Conservation (phyloP, 2,329 filamentous ascomycete species). For the Aspergillus chevalieri region DNA sequence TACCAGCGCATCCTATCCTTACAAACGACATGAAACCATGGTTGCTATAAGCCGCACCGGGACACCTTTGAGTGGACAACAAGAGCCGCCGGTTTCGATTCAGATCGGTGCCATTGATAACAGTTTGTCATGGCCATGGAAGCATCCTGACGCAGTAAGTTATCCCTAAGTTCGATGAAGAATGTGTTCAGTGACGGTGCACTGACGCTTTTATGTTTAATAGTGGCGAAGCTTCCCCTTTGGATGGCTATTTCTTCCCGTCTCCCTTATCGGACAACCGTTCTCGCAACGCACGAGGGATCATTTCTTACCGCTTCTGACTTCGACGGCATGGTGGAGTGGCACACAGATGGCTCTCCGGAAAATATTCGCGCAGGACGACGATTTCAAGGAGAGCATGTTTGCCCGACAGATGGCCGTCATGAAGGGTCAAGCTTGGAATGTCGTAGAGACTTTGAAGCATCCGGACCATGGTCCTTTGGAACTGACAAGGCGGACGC, state of each 20-base stretch:
- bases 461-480: conserved; percentile 85
- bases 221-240: conserved; percentile 85
- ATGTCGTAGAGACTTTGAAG: conserved; percentile 96
- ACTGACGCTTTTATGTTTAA: conserved; percentile 13
- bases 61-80: conserved; percentile 42
- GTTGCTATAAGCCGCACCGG: conserved; percentile 57
- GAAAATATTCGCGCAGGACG: conserved; percentile 81
- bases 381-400: conserved; percentile 97
- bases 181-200: not conserved
- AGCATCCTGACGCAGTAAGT: conserved; percentile 81
- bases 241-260: conserved; percentile 94
- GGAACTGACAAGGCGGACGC: conserved; percentile 80
- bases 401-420: conserved; percentile 97
- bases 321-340: conserved; percentile 93
- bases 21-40: conserved; percentile 79
- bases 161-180: not conserved
- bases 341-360: conserved; percentile 85
- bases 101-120: conserved; percentile 93
- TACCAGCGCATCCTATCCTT: conserved; percentile 53
- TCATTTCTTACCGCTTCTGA: conserved; percentile 92
- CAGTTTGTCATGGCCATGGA: conserved; percentile 97
- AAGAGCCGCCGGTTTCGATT: conserved; percentile 54
- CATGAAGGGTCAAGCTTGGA: conserved; percentile 99
- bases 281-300: conserved; percentile 91
- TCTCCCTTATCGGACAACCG: conserved; percentile 90